Conservation (phyloP, 371 early-diverging fungal genomes). For the Actinomucor elegans region DNA sequence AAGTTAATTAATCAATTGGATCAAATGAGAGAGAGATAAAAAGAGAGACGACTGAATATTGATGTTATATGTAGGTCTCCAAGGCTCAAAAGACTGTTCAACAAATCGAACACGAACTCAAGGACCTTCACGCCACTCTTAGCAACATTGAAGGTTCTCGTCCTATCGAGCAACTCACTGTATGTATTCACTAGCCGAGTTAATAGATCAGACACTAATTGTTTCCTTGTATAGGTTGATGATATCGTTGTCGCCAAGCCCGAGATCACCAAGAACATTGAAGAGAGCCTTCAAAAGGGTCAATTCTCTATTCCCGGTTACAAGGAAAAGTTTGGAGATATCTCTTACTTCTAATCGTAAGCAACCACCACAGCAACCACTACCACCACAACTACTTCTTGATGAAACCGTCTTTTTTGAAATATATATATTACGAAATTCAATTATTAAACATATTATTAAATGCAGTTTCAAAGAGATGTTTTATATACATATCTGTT, state of each 20-base stretch:
- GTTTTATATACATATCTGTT: too few relatives aligned
- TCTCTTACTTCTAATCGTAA: slow-evolving; percentile 69
- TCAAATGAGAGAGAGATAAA: background rate
- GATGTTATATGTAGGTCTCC: slow-evolving; percentile 82
- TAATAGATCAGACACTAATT: background rate
- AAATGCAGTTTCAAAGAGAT: too few relatives aligned
- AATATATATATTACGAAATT: slow-evolving; percentile 3
- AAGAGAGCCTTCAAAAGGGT: slow-evolving; percentile 88
- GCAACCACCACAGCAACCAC: background rate
- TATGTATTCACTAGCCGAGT: slow-evolving; percentile 37
- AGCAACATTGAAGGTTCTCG: slow-evolving; percentile 92
- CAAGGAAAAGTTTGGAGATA: slow-evolving; percentile 88
- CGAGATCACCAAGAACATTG: slow-evolving; percentile 84
- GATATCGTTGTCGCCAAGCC: slow-evolving; percentile 94
- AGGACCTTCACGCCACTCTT: slow-evolving; percentile 86
- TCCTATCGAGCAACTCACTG: slow-evolving; percentile 94
- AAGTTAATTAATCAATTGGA: slow-evolving; percentile 26
- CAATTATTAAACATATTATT: background rate
- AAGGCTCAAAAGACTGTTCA: slow-evolving; percentile 84
- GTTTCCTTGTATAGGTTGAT: slow-evolving; percentile 65
- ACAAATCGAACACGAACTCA: slow-evolving; percentile 84
- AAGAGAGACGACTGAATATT: background rate
- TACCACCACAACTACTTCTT: background rate
- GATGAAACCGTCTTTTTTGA: slow-evolving; percentile 9
- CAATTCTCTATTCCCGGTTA: slow-evolving; percentile 93